Conservation (phyloP, 1,139 yeast species). For the Lodderomyces theae region DNA sequence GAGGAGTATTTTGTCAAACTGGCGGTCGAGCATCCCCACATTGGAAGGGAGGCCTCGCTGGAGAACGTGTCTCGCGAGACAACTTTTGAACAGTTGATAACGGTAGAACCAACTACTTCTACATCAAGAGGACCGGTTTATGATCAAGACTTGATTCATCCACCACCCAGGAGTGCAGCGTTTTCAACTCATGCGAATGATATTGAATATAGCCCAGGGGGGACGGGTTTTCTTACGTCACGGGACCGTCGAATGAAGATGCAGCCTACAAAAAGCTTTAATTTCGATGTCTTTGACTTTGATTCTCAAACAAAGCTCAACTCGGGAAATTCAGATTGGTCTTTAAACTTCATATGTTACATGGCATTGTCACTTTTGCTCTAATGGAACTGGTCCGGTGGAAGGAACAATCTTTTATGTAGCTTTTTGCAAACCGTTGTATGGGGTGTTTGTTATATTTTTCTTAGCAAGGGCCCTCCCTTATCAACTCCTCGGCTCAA, state of each 20-base stretch:
- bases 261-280: background rate
- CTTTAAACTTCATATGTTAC: background rate
- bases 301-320: constrained; percentile 1
- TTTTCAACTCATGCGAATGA: background rate
- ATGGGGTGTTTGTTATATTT: too few relatives aligned
- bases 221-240: background rate
- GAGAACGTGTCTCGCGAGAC: too few relatives aligned
- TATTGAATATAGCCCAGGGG: too few relatives aligned
- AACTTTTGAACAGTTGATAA: background rate
- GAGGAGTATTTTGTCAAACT: background rate
- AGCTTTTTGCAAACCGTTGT: too few relatives aligned
- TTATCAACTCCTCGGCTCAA: too few relatives aligned
- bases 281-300: constrained; percentile 5
- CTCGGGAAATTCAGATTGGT: background rate
- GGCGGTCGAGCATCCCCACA: background rate
- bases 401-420: too few relatives aligned
- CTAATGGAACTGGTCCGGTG: too few relatives aligned
- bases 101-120: background rate
- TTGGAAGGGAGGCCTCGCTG: too few relatives aligned
- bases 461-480: too few relatives aligned
- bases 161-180: background rate
- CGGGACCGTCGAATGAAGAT: background rate
- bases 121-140: background rate
- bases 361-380: background rate
- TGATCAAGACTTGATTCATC: background rate